Evolutionary conservation across 768 basidiomycete genomes (phyloP).

Genomic region (Lactarius hatsudake): DNA sequence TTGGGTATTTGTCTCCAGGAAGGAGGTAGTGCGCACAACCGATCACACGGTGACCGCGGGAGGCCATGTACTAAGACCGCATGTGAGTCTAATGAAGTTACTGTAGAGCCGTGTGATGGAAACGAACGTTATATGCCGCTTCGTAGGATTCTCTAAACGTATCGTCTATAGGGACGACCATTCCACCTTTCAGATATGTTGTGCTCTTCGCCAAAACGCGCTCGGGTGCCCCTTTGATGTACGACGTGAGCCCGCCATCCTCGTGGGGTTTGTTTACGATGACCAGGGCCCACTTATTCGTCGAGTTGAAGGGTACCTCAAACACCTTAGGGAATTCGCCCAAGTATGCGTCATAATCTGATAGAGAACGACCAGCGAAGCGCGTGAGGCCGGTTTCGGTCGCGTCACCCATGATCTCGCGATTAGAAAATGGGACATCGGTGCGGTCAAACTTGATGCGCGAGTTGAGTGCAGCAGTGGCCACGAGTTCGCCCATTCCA

Average conservation of each 20-base stretch:
- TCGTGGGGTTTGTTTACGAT: slow-evolving; percentile 59
- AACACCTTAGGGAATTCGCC: slow-evolving; percentile 58
- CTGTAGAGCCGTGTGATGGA: neutral
- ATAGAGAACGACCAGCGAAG: slow-evolving; percentile 56
- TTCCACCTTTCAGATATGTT: slow-evolving; percentile 55
- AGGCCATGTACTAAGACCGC: slow-evolving; percentile 61
- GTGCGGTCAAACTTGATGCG: slow-evolving; percentile 66
- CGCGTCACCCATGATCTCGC: slow-evolving; percentile 66
- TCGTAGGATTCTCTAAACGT: slow-evolving; percentile 55
- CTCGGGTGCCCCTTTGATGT: slow-evolving; percentile 70
- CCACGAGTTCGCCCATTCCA: slow-evolving; percentile 65
- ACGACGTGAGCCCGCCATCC: slow-evolving; percentile 48
- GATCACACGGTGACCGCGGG: slow-evolving; percentile 71
- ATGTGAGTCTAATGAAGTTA: slow-evolving; percentile 1
- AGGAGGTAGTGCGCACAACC: slow-evolving; percentile 65
- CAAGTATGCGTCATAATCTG: slow-evolving; percentile 53
- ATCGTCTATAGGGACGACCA: slow-evolving; percentile 47
- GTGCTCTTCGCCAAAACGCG: slow-evolving; percentile 63
- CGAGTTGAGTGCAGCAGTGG: slow-evolving; percentile 64
- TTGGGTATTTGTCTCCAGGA: slow-evolving; percentile 46
- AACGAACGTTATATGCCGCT: slow-evolving; percentile 56
- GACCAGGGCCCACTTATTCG: slow-evolving; percentile 71
- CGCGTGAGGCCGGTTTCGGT: slow-evolving; percentile 71
- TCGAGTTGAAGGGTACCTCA: slow-evolving; percentile 72
- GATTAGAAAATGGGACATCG: slow-evolving; percentile 59